These are phyloP conservation scores for Claviceps monticola DNA, from an alignment of 2,329 filamentous ascomycete genomes.

Conservation along the genomic window DNA sequence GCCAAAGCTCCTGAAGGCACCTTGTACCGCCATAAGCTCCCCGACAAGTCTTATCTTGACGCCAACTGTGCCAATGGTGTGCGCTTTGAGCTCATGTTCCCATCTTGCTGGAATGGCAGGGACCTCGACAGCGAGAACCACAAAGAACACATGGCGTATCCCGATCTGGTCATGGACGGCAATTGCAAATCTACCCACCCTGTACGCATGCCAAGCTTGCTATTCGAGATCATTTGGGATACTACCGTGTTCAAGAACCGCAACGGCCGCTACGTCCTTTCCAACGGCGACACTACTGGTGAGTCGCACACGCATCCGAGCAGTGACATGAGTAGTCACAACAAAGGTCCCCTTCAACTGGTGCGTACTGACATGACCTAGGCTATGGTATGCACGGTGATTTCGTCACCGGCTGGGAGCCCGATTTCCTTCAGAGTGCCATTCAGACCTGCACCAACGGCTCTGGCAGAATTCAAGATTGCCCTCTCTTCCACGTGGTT, in stretches of 20 bases:
- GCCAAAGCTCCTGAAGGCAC: conserved; percentile 49
- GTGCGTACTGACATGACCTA: conserved; percentile 15
- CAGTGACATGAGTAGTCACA: background rate
- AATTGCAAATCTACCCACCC: conserved; percentile 57
- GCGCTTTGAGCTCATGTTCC: conserved; percentile 75
- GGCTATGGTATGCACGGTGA: conserved; percentile 68
- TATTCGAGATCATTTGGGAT: conserved; percentile 78
- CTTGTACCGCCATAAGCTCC: conserved; percentile 68
- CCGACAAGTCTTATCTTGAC: conserved; percentile 68
- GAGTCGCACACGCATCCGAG: conserved; percentile 13
- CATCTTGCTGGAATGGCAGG: conserved; percentile 72
- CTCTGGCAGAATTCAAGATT: conserved; percentile 58
- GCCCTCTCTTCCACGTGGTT: conserved; percentile 61
- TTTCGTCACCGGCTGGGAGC: conserved; percentile 68
- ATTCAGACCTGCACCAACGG: conserved; percentile 59
- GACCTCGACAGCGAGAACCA: conserved; percentile 41
- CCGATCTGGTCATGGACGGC: conserved; percentile 61
- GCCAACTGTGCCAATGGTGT: conserved; percentile 69
- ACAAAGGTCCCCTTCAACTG: background rate
- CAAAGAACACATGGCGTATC: conserved; percentile 62
- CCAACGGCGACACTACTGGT: conserved; percentile 68
- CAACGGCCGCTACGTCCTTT: conserved; percentile 57
- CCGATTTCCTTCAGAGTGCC: conserved; percentile 54
- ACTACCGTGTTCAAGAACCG: conserved; percentile 50
- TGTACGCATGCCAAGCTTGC: conserved; percentile 56